A percentile compares a stretch with the other conserved stretches of the same genome.
phyloP scores from a whole-genome alignment of 768 basidiomycete genomes.

The Ramaria sp. region DNA sequence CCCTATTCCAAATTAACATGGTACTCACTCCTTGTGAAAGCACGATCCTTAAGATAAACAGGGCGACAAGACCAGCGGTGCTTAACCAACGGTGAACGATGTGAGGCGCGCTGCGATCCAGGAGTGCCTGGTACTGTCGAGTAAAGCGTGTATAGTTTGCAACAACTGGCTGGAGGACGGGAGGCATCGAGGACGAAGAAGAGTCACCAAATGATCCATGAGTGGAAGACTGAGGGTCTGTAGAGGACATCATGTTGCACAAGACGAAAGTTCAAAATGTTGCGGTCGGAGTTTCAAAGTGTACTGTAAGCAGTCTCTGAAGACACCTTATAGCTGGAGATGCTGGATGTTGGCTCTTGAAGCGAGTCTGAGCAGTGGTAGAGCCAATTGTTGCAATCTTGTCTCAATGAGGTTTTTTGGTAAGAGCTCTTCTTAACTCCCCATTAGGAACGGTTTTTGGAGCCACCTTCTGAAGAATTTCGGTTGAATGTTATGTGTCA shows the following conservation, averaged over 20 bases:
- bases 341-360: no score
- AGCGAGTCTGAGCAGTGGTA: no score
- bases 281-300: slow-evolving; percentile 2
- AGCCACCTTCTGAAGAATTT: no score
- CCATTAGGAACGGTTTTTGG: background rate
- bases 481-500: background rate
- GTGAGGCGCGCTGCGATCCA: slow-evolving; percentile 92
- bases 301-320: no score
- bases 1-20: background rate
- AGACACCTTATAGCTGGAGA: no score
- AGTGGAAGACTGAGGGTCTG: slow-evolving; percentile 2
- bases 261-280: background rate
- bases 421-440: no score
- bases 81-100: slow-evolving; percentile 82
- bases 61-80: slow-evolving; percentile 51
- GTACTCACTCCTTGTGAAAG: slow-evolving; percentile 77
- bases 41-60: slow-evolving; percentile 83
- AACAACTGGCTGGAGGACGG: slow-evolving; percentile 12
- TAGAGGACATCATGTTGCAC: slow-evolving; percentile 10
- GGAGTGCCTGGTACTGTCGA: slow-evolving; percentile 72
- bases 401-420: no score
- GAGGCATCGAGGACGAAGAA: slow-evolving; percentile 4
- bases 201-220: background rate
- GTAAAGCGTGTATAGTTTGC: slow-evolving; percentile 12
- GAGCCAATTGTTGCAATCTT: no score